Conservation (phyloP, 192 early-diverging fungal species). For the Backusella sp. region DNA sequence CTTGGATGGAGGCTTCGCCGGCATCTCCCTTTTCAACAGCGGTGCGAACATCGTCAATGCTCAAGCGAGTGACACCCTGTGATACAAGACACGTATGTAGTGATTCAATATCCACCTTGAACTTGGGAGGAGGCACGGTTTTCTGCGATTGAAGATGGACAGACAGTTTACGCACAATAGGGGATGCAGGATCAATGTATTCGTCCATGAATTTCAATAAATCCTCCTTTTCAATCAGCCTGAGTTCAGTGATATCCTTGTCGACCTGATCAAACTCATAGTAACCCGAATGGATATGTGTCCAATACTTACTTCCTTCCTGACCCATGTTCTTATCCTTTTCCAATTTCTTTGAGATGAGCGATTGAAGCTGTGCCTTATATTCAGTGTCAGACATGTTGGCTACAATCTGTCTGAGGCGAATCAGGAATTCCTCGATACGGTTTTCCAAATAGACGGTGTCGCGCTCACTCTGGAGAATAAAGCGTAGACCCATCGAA, state of each 20-base stretch:
- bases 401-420: conserved; percentile 45
- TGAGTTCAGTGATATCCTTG: conserved; percentile 60
- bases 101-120: conserved; percentile 40
- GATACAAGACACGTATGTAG: conserved; percentile 35
- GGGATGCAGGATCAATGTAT: conserved; percentile 54
- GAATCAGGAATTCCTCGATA: conserved; percentile 74
- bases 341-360: conserved; percentile 72
- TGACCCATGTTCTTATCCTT: conserved; percentile 86
- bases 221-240: conserved; percentile 40
- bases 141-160: conserved; percentile 66
- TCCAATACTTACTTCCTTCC: conserved; percentile 75
- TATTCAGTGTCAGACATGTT: conserved; percentile 75
- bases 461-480: conserved; percentile 86
- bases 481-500: conserved; percentile 72
- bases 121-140: not conserved
- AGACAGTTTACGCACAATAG: conserved; percentile 58
- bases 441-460: conserved; percentile 79
- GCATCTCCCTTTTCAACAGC: conserved; percentile 29
- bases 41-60: conserved; percentile 28
- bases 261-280: conserved; percentile 84
- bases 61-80: conserved; percentile 24
- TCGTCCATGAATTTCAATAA: conserved; percentile 60
- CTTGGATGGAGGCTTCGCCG: conserved; percentile 23
- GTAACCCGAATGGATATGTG: conserved; percentile 71
- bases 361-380: conserved; percentile 68